Conservation (phyloP, 1,139 yeast species). For the Suhomyces panamericanus region DNA sequence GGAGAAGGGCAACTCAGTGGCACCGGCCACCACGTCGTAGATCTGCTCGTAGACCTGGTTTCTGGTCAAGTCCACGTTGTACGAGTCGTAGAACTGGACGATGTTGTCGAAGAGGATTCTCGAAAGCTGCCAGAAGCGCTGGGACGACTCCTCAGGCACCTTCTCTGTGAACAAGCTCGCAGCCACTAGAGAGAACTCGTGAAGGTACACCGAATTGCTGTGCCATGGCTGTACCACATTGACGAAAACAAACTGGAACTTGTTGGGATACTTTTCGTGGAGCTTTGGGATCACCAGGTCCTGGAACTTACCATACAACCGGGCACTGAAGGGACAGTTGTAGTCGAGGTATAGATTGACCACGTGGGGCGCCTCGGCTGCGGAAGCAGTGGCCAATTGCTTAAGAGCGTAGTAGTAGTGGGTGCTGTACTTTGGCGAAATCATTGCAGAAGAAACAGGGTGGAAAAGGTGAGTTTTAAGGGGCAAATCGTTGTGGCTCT, state of each 20-base stretch:
- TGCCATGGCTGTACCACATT: constrained; percentile 90
- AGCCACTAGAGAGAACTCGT: constrained; percentile 74
- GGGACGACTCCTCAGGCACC: constrained; percentile 23
- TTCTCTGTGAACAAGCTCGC: constrained; percentile 55
- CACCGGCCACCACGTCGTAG: constrained; percentile 48
- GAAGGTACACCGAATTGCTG: constrained; percentile 62
- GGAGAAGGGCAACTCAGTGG: constrained; percentile 35
- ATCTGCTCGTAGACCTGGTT: constrained; percentile 57
- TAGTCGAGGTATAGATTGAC: constrained; percentile 68
- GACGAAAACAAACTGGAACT: constrained; percentile 58
- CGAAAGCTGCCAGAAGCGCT: constrained; percentile 63
- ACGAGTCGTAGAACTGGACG: constrained; percentile 60
- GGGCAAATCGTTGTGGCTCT: not conserved
- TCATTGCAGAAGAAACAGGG: constrained; percentile 24
- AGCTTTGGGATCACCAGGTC: constrained; percentile 55
- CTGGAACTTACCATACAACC: constrained; percentile 57
- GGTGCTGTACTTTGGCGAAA: constrained; percentile 44
- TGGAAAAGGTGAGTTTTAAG: not conserved
- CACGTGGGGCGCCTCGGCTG: constrained; percentile 30
- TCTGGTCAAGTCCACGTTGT: constrained; percentile 54
- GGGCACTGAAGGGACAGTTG: constrained; percentile 74
- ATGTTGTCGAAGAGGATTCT: constrained; percentile 54
- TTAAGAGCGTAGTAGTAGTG: constrained; percentile 34
- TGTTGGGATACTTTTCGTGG: constrained; percentile 46
- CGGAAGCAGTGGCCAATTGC: constrained; percentile 20